Percentiles rank a stretch among this genome's conserved stretches.
These are phyloP conservation scores for Backusella macrospora DNA, from an alignment of 192 early-diverging fungal genomes.

Conservation along the genomic window DNA sequence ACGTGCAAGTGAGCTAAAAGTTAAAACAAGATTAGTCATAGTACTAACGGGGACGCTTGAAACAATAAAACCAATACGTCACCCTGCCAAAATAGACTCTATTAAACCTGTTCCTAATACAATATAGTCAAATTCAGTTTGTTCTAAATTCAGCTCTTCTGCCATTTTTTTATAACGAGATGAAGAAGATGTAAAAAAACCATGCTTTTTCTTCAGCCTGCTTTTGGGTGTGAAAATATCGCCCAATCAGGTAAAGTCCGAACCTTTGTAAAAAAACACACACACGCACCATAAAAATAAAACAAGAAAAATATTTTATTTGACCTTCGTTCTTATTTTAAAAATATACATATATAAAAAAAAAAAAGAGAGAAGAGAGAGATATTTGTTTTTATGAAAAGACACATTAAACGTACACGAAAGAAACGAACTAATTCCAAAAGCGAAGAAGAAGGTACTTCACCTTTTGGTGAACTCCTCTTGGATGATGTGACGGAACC, in stretches of 20 bases:
- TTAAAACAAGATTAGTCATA: background rate
- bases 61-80: constrained; percentile 1
- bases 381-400: constrained; percentile 1
- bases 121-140: constrained; percentile 73
- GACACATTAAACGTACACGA: background rate
- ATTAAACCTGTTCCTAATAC: constrained; percentile 86
- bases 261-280: background rate
- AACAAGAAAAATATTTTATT: background rate
- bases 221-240: constrained; percentile 3
- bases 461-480: background rate
- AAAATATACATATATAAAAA: too few species aligned
- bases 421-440: constrained; percentile 6
- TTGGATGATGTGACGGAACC: constrained; percentile 6
- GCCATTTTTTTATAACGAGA: background rate
- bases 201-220: background rate
- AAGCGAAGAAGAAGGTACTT: background rate
- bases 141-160: constrained; percentile 18
- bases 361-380: too few species aligned
- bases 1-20: constrained; percentile 51
- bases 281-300: background rate
- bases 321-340: background rate
- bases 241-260: background rate
- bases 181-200: background rate
- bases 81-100: constrained; percentile 82
- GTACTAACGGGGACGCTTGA: background rate